Conservation (phyloP, 177 flowering plant species). For the Vitis hybrid region DNA sequence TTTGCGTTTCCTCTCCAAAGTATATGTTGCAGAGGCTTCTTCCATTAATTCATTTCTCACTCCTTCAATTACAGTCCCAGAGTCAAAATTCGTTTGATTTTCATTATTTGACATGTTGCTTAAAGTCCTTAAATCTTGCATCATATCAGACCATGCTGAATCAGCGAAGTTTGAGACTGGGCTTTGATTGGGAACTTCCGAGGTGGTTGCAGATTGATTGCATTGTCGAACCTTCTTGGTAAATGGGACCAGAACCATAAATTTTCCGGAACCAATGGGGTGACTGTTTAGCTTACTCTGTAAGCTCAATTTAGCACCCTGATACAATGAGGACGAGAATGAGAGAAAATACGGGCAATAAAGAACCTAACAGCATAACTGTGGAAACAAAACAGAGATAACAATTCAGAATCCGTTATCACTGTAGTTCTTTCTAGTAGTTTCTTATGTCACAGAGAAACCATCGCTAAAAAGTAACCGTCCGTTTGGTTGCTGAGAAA, state of each 20-base stretch:
- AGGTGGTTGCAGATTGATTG: conserved; percentile 8
- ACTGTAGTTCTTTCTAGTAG: too few species aligned
- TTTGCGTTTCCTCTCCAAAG: conserved; percentile 29
- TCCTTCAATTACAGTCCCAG: not conserved
- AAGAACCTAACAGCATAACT: not conserved
- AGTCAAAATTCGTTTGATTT: conserved; percentile 8
- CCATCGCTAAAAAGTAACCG: too few species aligned
- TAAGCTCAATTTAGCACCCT: conserved; percentile 66
- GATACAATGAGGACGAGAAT: conserved; percentile 2
- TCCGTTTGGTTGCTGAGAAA: too few species aligned
- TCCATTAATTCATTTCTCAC: conserved; percentile 1
- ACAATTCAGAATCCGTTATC: too few species aligned
- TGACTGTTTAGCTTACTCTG: conserved; percentile 35
- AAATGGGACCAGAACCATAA: conserved; percentile 73
- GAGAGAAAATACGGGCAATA: not conserved
- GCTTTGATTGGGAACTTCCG: conserved; percentile 8
- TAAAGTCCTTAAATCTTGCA: conserved; percentile 57
- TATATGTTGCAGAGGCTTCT: not conserved
- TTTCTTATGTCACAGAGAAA: too few species aligned
- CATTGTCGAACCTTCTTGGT: conserved; percentile 44
- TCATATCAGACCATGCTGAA: conserved; percentile 65
- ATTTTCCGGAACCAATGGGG: conserved; percentile 38
- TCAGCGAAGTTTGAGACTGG: conserved; percentile 40
- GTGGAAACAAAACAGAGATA: not conserved
- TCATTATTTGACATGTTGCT: conserved; percentile 16